phyloP scores from a whole-genome alignment of 202 grass and related monocot species.

The Digitaria exilis region DNA sequence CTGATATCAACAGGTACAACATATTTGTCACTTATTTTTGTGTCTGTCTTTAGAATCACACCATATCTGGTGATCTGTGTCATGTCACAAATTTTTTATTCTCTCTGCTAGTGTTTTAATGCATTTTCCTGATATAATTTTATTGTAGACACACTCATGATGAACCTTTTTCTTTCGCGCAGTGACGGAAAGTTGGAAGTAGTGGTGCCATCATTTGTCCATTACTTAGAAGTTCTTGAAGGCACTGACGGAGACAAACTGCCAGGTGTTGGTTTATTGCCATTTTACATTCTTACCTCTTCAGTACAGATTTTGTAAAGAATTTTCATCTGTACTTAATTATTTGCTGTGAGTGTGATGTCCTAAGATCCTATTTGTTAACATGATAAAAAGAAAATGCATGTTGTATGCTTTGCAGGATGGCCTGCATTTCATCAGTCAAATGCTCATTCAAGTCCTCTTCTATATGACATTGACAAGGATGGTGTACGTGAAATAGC shows the following conservation, averaged over 20 bases:
- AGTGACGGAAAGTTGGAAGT: slow-evolving; percentile 94
- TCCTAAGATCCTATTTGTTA: slow-evolving; percentile 15
- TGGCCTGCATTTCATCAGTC: slow-evolving; percentile 98
- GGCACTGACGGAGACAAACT: slow-evolving; percentile 97
- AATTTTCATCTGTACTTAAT: not conserved
- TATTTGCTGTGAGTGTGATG: slow-evolving; percentile 6
- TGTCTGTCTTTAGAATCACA: slow-evolving; percentile 19
- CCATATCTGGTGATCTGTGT: slow-evolving; percentile 4
- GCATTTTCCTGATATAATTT: slow-evolving; percentile 25
- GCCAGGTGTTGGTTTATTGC: slow-evolving; percentile 54
- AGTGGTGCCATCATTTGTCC: slow-evolving; percentile 94
- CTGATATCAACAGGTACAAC: slow-evolving; percentile 95
- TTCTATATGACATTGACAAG: slow-evolving; percentile 91
- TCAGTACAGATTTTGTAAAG: slow-evolving; percentile 22
- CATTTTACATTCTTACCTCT: slow-evolving; percentile 32
- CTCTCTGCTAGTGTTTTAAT: not conserved
- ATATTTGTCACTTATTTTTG: slow-evolving; percentile 23
- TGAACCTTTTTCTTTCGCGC: slow-evolving; percentile 16
- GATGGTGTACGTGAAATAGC: slow-evolving; percentile 90
- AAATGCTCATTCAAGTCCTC: slow-evolving; percentile 87
- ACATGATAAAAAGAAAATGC: not conserved
- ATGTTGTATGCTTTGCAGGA: slow-evolving; percentile 49
- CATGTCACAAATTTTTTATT: slow-evolving; percentile 6
- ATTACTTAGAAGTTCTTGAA: slow-evolving; percentile 98
- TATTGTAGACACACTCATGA: slow-evolving; percentile 15